These are phyloP conservation scores for Isochrysis galbana DNA, from an alignment of 78 protist genomes.

Conservation along the genomic window DNA sequence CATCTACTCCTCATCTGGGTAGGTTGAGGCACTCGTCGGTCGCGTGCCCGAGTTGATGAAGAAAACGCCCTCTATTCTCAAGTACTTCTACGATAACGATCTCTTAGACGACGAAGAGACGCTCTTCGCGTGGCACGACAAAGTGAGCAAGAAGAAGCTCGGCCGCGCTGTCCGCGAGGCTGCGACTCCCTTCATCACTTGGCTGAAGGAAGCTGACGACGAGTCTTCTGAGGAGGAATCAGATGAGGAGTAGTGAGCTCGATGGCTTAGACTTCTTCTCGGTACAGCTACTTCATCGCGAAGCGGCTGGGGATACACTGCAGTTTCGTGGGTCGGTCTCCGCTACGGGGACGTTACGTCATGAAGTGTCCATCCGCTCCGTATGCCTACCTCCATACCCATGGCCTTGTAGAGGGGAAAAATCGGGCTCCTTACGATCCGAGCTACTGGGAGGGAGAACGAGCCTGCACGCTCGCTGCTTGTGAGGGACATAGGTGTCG, in stretches of 20 bases:
- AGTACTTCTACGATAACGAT: conserved; percentile 16
- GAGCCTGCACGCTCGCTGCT: too few relatives aligned
- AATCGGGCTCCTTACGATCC: too few relatives aligned
- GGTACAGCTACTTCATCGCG: too few relatives aligned
- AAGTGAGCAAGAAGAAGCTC: not conserved
- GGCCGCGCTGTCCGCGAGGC: not conserved
- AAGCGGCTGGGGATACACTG: too few relatives aligned
- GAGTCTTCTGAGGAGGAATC: conserved; percentile 7
- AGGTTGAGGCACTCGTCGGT: not conserved
- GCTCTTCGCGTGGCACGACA: not conserved
- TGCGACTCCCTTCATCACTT: conserved; percentile 35
- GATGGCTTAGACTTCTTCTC: too few relatives aligned
- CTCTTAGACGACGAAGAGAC: conserved; percentile 29
- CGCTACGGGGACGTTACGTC: too few relatives aligned
- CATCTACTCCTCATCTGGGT: not conserved
- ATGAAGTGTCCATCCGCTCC: too few relatives aligned
- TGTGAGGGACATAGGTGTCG: too few relatives aligned
- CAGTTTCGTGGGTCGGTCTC: too few relatives aligned
- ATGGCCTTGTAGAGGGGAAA: too few relatives aligned
- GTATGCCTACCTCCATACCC: too few relatives aligned
- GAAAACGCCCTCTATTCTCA: not conserved
- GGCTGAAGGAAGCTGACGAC: conserved; percentile 44
- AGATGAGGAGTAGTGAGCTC: not conserved
- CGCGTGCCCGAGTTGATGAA: not conserved
- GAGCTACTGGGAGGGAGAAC: too few relatives aligned